Evolutionary conservation across 1,284 basidiomycete genomes (phyloP).

Genomic region (Blastosporella zonata): DNA sequence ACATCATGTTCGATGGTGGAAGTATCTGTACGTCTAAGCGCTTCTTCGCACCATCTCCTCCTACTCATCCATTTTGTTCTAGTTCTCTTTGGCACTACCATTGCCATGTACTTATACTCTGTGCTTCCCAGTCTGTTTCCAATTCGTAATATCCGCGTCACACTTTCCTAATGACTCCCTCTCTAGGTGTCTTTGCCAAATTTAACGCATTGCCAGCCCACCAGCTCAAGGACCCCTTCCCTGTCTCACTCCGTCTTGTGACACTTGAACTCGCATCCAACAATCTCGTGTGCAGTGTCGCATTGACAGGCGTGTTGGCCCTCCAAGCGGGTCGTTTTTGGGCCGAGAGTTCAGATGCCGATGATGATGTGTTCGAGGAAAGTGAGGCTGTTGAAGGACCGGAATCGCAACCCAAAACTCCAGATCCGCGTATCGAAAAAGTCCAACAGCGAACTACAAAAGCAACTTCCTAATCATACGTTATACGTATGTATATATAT

Average conservation of each 20-base stretch:
- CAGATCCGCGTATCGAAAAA: conserved; percentile 25
- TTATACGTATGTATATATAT: too few species aligned
- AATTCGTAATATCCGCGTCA: conserved; percentile 3
- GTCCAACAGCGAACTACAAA: conserved; percentile 15
- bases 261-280: conserved; percentile 76
- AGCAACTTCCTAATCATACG: conserved; percentile 5
- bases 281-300: conserved; percentile 79
- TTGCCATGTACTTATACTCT: conserved; percentile 66
- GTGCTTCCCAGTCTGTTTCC: conserved; percentile 69
- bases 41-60: conserved; percentile 4
- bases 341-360: conserved; percentile 66
- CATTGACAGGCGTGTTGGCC: conserved; percentile 74
- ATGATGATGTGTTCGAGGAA: conserved; percentile 38
- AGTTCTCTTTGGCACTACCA: conserved; percentile 73
- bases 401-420: conserved; percentile 35
- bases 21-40: conserved; percentile 63
- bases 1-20: conserved; percentile 84
- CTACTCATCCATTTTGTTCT: conserved; percentile 7
- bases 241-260: conserved; percentile 51
- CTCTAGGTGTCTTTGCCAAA: conserved; percentile 49
- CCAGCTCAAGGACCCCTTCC: conserved; percentile 46
- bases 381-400: conserved; percentile 31
- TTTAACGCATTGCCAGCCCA: conserved; percentile 54
- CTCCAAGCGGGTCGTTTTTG: conserved; percentile 79
- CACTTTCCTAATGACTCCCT: conserved; percentile 7